These are phyloP conservation scores for Penicillium sp. DNA, from an alignment of 2,329 filamentous ascomycete genomes.

Conservation along the genomic window DNA sequence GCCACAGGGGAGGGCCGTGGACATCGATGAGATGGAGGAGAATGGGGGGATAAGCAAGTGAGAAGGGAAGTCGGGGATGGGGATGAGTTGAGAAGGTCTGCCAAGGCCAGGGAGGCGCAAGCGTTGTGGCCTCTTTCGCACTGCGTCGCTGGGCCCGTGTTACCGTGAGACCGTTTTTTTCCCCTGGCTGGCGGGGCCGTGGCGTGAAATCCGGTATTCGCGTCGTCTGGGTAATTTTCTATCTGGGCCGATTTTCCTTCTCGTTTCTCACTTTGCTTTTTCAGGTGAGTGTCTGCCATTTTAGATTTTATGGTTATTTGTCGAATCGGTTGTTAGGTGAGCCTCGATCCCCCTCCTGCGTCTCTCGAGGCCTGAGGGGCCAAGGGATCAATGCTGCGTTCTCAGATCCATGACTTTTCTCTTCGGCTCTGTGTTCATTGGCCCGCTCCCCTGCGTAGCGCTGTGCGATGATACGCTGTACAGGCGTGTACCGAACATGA, in stretches of 20 bases:
- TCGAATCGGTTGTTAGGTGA: no score
- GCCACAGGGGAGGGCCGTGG: constrained; percentile 26
- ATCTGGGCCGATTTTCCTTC: not conserved
- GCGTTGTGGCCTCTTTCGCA: constrained; percentile 23
- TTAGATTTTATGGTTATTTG: no score
- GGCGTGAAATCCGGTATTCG: constrained; percentile 10
- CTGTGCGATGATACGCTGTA: no score
- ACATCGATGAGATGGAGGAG: constrained; percentile 31
- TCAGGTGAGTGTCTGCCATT: not conserved
- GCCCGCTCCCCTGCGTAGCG: constrained; percentile 8
- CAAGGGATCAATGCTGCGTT: not conserved
- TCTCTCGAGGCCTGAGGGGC: no score
- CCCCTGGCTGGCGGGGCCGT: constrained; percentile 14
- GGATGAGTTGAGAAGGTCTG: constrained; percentile 30
- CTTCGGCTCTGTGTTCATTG: constrained; percentile 6
- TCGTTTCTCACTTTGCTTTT: not conserved
- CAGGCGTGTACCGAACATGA: not conserved
- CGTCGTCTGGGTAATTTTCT: constrained; percentile 6
- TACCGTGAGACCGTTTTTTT: constrained; percentile 28
- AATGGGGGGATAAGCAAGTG: constrained; percentile 20
- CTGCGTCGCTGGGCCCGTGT: constrained; percentile 22
- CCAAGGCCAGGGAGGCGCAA: constrained; percentile 40
- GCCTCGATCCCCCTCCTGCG: no score
- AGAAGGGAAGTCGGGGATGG: constrained; percentile 23
- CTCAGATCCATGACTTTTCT: constrained; percentile 5